phyloP scores from a whole-genome alignment of 1,139 yeast genomes.

The Candida neerlandica region DNA sequence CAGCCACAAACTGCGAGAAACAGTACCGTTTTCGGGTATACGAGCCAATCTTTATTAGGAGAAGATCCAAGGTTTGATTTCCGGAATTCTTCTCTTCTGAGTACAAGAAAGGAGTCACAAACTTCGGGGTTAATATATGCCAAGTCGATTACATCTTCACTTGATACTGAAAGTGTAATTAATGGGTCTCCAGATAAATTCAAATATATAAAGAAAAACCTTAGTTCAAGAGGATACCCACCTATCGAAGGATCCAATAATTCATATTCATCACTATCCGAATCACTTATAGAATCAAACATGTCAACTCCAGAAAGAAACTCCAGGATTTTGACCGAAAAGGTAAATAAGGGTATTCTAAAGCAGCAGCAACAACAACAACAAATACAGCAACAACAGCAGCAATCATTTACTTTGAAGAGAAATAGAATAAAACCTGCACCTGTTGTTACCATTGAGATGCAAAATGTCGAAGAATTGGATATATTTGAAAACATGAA shows the following conservation, averaged over 20 bases:
- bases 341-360: constrained; percentile 18
- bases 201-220: constrained; percentile 13
- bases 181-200: constrained; percentile 18
- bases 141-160: constrained; percentile 16
- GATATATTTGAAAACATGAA: constrained; percentile 56
- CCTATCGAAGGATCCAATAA: constrained; percentile 7
- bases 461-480: constrained; percentile 56
- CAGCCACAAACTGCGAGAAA: neutral
- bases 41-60: neutral
- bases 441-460: constrained; percentile 52
- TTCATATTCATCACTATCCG: constrained; percentile 14
- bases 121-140: constrained; percentile 12
- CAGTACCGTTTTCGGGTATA: neutral
- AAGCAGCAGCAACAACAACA: neutral
- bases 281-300: constrained; percentile 11
- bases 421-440: constrained; percentile 23
- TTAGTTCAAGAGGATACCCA: constrained; percentile 6
- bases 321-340: constrained; percentile 3
- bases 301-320: constrained; percentile 7
- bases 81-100: constrained; percentile 26
- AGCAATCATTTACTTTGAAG: neutral
- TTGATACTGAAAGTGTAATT: constrained; percentile 13
- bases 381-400: neutral
- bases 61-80: constrained; percentile 8
- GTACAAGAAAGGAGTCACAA: constrained; percentile 22